These are phyloP conservation scores for Neoscytalidium dimidiatum DNA, from an alignment of 2,329 filamentous ascomycete species.

Conservation along the genomic window DNA sequence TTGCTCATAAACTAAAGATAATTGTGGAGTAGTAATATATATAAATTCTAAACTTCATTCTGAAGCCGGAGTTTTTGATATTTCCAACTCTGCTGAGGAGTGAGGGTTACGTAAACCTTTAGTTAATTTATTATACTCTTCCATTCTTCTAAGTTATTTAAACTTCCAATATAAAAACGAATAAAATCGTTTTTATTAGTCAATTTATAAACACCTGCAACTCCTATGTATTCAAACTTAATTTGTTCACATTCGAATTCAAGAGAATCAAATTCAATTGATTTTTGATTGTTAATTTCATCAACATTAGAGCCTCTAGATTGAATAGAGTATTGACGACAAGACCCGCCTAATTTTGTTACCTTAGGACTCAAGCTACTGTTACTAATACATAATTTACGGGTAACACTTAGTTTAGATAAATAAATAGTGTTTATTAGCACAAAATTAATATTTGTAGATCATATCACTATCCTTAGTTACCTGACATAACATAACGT, in stretches of 20 bases:
- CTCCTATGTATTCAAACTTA: background rate
- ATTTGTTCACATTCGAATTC: background rate
- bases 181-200: background rate
- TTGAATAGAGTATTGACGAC: background rate
- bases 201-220: background rate
- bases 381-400: background rate
- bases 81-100: background rate
- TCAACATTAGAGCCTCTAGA: background rate
- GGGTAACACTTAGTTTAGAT: background rate
- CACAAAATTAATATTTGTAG: background rate
- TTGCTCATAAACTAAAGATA: slow-evolving; percentile 28
- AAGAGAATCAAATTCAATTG: background rate
- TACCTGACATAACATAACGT: background rate
- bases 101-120: background rate
- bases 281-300: background rate
- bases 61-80: background rate
- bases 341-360: background rate
- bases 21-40: slow-evolving; percentile 29
- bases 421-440: background rate
- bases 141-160: background rate
- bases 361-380: background rate
- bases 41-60: slow-evolving; percentile 27
- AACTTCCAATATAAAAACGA: background rate
- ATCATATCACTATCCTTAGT: background rate
- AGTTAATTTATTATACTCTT: background rate